phyloP scores from a whole-genome alignment of 2,329 filamentous ascomycete genomes.

The Aaosphaeria arxii region DNA sequence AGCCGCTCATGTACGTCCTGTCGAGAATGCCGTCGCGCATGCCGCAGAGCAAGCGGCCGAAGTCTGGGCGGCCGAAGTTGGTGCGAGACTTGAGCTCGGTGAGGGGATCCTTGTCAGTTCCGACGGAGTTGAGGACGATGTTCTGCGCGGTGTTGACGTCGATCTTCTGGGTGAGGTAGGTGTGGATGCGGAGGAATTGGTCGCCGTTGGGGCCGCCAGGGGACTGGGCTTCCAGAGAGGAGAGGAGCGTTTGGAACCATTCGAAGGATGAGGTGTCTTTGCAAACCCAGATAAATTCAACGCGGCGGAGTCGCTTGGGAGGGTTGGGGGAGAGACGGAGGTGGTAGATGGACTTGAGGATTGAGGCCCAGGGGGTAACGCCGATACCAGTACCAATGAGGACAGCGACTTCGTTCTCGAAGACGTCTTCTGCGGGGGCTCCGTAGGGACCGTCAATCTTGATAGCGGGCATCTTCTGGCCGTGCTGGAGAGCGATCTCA shows the following conservation, averaged over 20 bases:
- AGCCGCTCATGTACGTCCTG: conserved; percentile 77
- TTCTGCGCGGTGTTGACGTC: conserved; percentile 93
- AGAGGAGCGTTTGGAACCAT: conserved; percentile 95
- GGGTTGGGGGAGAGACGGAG: conserved; percentile 86
- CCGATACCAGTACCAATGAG: conserved; percentile 84
- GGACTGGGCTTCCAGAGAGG: conserved; percentile 85
- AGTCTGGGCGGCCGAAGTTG: conserved; percentile 94
- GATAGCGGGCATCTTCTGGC: conserved; percentile 84
- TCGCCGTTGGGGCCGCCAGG: conserved; percentile 59
- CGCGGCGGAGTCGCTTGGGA: conserved; percentile 81
- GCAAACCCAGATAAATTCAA: conserved; percentile 99
- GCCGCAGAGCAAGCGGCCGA: conserved; percentile 70
- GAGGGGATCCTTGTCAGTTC: conserved; percentile 80
- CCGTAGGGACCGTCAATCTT: conserved; percentile 95
- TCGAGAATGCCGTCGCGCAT: conserved; percentile 89
- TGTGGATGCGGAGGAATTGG: conserved; percentile 97
- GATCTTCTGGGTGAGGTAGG: conserved; percentile 90
- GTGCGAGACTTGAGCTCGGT: conserved; percentile 88
- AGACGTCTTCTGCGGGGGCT: conserved; percentile 95
- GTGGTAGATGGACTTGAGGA: conserved; percentile 98
- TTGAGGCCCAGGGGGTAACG: conserved; percentile 82
- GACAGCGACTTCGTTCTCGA: conserved; percentile 85
- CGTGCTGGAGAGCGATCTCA: conserved; percentile 91
- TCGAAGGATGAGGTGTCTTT: conserved; percentile 94
- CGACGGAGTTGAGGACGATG: conserved; percentile 94